Base-by-base conservation (phyloP, 148 eudicot genomes). In the Spergularia bocconei region DNA sequence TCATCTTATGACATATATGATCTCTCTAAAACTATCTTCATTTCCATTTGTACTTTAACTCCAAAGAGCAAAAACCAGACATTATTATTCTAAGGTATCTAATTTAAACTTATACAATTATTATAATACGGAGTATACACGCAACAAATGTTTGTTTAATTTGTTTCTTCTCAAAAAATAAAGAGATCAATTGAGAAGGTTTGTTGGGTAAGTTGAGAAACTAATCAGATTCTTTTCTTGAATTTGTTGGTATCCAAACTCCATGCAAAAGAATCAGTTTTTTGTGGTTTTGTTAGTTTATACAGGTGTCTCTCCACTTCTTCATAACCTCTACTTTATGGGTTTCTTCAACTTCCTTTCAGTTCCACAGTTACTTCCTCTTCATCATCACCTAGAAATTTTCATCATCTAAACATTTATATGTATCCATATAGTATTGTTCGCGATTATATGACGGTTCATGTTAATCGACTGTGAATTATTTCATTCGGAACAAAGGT, bases 191-290 rank as follows among this genome's bases (percentile, higher is more conserved):
- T 29, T 29, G 36, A 2, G 36, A 2, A 2, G 2, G 36, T 23
- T 75, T 75, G 73, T 50, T 48, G 67, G 15, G 62, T 62, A 65
- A 73, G 36, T 72, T 44, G 51, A 50, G 39, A 56, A n/a, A 55
- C 50, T 20, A 14, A 44, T 58, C 38, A 52, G 67, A 78, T 82
- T 75, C 79, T 71, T 80, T 70, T 74, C 81, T 78, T 82, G n/a
- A 50, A 21, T 74, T 78, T 78, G 76, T 7, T 38, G 52, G 51
- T 78, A 73, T 69, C 63, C 78, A 64, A 69, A 57, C 75, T 71
- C 68, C 62, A 74, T n/a, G 79, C 50, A 11, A 15, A 59, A 11
- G 21, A 13, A 15, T 56, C 7, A 21, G 33, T 53, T 23, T 69
- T 52, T 70, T 53, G 16, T 52, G 53, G 15, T 13, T 75, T 56